Conservation (phyloP, 2,329 filamentous ascomycete genomes). For the Penicillium capsulatum region DNA sequence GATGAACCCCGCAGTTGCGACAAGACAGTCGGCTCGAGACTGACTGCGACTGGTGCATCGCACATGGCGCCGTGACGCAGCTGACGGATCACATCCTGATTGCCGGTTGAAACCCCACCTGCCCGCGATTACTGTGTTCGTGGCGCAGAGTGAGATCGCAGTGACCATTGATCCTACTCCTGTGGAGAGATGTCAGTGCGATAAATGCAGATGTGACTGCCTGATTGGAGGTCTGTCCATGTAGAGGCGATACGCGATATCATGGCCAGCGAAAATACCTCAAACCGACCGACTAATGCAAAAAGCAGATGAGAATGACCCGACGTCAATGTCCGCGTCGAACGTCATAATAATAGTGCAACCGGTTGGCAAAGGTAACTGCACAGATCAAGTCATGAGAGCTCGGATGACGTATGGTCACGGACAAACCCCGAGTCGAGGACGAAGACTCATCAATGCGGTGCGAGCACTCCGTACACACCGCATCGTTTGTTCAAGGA, state of each 20-base stretch:
- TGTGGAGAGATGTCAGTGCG: too few species aligned
- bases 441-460: too few species aligned
- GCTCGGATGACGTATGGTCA: constrained; percentile 19
- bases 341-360: neutral
- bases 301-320: too few species aligned
- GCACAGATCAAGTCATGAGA: too few species aligned
- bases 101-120: constrained; percentile 16
- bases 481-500: constrained; percentile 5
- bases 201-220: too few species aligned
- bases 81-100: constrained; percentile 22
- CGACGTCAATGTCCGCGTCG: neutral
- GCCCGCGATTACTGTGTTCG: constrained; percentile 1
- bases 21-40: constrained; percentile 14
- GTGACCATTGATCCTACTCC: too few species aligned
- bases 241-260: too few species aligned
- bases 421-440: constrained; percentile 14
- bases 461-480: too few species aligned
- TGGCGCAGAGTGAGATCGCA: constrained; percentile 12
- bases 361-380: neutral
- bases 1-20: constrained; percentile 25
- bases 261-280: too few species aligned
- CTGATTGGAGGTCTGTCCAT: too few species aligned
- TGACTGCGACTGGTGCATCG: constrained; percentile 17
- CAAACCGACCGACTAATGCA: too few species aligned
- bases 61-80: constrained; percentile 24